phyloP scores from a whole-genome alignment of 805 yeast species.

The Saccharomycopsis schoenii region DNA sequence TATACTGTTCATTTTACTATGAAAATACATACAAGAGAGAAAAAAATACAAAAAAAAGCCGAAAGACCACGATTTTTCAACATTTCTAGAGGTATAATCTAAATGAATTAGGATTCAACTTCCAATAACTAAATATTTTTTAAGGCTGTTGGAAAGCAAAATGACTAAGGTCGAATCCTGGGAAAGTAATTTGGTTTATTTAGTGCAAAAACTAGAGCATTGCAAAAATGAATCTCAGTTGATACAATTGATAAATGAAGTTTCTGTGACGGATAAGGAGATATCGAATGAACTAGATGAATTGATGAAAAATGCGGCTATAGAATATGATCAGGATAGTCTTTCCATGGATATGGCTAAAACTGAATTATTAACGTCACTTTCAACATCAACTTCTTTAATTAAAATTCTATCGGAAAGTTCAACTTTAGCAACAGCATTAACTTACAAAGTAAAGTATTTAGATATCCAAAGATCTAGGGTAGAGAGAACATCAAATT shows the following conservation, averaged over 20 bases:
- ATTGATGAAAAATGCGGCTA: not conserved
- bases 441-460: constrained; percentile 59
- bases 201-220: not conserved
- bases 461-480: constrained; percentile 62
- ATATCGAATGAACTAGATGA: constrained; percentile 2
- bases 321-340: constrained; percentile 1
- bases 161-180: not conserved
- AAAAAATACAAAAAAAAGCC: no score
- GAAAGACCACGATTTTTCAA: no score
- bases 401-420: constrained; percentile 47
- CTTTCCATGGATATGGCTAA: constrained; percentile 44
- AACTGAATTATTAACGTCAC: constrained; percentile 53
- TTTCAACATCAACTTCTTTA: constrained; percentile 46
- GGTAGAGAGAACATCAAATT: constrained; percentile 50
- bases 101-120: no score
- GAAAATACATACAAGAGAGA: no score
- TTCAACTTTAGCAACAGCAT: constrained; percentile 50
- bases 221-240: not conserved
- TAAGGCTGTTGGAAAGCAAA: no score
- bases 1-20: no score
- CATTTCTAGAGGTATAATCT: no score
- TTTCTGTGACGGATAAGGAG: not conserved
- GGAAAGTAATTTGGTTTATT: not conserved
- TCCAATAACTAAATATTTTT: not conserved
- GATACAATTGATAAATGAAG: not conserved